Evolutionary conservation across 208 protist species (phyloP).

Genomic region (Leishmania gerbilli): DNA sequence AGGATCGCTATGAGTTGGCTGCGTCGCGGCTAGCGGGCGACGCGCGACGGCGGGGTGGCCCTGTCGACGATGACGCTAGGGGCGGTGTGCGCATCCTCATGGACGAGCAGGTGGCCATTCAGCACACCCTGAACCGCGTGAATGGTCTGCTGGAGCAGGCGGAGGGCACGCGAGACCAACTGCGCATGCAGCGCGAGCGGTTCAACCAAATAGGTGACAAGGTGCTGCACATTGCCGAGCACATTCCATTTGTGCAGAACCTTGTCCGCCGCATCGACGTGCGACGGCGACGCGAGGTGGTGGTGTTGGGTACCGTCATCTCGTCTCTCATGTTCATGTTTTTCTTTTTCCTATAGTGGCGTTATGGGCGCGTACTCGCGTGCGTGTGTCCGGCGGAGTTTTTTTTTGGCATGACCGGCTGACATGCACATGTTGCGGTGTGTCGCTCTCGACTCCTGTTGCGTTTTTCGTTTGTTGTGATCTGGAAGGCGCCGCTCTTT

Average conservation of each 20-base stretch:
- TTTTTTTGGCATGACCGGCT: not conserved
- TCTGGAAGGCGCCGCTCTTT: not conserved
- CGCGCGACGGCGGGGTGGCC: constrained; percentile 9
- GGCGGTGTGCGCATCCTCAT: constrained; percentile 67
- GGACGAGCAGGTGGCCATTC: constrained; percentile 76
- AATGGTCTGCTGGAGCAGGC: constrained; percentile 70
- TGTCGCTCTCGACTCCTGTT: not conserved
- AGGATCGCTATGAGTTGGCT: constrained; percentile 67
- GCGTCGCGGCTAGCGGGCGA: constrained; percentile 36
- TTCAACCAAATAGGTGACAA: constrained; percentile 63
- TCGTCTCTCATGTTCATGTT: constrained; percentile 65
- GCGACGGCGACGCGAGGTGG: constrained; percentile 59
- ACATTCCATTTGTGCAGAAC: constrained; percentile 73
- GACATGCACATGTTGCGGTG: not conserved
- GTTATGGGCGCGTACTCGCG: not conserved
- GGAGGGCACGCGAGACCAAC: constrained; percentile 46
- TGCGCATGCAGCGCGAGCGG: constrained; percentile 69
- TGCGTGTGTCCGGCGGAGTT: not conserved
- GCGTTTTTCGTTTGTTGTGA: too few species aligned
- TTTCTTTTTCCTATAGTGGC: constrained; percentile 62
- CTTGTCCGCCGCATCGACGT: constrained; percentile 73
- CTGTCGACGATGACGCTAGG: constrained; percentile 26
- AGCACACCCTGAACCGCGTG: constrained; percentile 65
- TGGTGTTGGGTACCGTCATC: constrained; percentile 66
- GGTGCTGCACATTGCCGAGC: constrained; percentile 66